A percentile compares a stretch with the other conserved stretches of the same genome.
Conservation (phyloP, 2,329 filamentous ascomycete genomes). For the Grosmannia serpens region DNA sequence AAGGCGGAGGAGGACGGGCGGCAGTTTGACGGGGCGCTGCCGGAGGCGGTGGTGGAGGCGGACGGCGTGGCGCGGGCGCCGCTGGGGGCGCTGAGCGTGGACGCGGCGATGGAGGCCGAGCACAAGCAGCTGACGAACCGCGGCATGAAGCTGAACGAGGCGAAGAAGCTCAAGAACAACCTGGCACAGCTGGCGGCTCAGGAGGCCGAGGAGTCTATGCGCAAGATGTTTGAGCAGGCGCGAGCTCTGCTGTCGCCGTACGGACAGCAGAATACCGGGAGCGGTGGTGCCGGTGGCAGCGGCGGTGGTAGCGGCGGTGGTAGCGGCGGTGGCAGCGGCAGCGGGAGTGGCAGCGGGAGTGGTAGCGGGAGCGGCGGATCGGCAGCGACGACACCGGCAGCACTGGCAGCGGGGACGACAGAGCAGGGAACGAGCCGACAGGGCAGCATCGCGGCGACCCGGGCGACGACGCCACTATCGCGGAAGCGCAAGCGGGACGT, state of each 20-base stretch:
- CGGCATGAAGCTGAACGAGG: slow-evolving; percentile 68
- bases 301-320: not conserved
- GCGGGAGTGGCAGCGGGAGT: not conserved
- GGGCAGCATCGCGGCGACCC: not conserved
- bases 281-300: not conserved
- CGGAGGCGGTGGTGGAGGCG: slow-evolving; percentile 31
- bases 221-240: slow-evolving; percentile 20
- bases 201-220: slow-evolving; percentile 36
- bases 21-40: slow-evolving; percentile 39
- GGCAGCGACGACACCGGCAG: no score
- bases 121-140: slow-evolving; percentile 57
- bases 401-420: not conserved
- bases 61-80: slow-evolving; percentile 41
- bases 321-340: no score
- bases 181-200: slow-evolving; percentile 50
- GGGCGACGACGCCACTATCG: not conserved
- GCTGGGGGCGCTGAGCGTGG: slow-evolving; percentile 47
- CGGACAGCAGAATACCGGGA: slow-evolving; percentile 3
- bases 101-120: slow-evolving; percentile 40
- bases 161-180: slow-evolving; percentile 60
- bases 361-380: no score
- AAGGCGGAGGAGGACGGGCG: slow-evolving; percentile 55
- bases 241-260: slow-evolving; percentile 16
- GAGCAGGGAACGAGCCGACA: not conserved
- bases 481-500: slow-evolving; percentile 25